Evolutionary conservation across 331 rosid genomes (phyloP), one percentile per base, ranked within the genome.

Genomic region (Rosa hybrid): DNA sequence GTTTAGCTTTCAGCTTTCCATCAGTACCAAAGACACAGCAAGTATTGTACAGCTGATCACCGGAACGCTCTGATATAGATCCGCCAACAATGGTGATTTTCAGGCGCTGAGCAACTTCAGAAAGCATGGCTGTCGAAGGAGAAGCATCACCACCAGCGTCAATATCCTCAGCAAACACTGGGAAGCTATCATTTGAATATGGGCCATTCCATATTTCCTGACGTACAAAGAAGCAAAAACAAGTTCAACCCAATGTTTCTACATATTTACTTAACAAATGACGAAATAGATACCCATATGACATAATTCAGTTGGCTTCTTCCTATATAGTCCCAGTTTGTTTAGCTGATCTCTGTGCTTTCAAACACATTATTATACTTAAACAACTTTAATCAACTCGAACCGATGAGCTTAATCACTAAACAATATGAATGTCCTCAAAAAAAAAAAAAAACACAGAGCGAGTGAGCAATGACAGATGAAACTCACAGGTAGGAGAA

Each of bases 151-250:
- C 96, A n/a, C 96, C 98, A 0, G 92, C 93, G 41, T 90, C 98
- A 74, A 96, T 91, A 75, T 96, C 97, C 90, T 96, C 98, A 0
- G 99, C 99, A 60, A 90, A 91, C 71, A 85, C 79, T 0, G 97
- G 97, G 54, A 96, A 93, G 88, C 93, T 79, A 12, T 91, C 99
- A 75, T 89, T 93, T 5, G 97, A 90, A 86, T 96, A 96, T 3
- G 97, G 98, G 68, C 97, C 86, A 50, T 96, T 93, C 99, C 99
- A 96, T 85, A 96, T 91, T 88, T 96, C 99, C 98, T 94, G 76
- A 65, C 30, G 81, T 5, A 74, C 4, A 44, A 71, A 77, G 16
- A 48, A 39, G 7, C 20, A 51, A 51, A 16, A 51, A 5, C 20
- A 50, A 13, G 8, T 7, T 51, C 14, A 16, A 51, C 27, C n/a